Evolutionary conservation across 805 yeast species (phyloP), one percentile per base, ranked within the genome.

Genomic region (Metschnikowia shivogae): DNA sequence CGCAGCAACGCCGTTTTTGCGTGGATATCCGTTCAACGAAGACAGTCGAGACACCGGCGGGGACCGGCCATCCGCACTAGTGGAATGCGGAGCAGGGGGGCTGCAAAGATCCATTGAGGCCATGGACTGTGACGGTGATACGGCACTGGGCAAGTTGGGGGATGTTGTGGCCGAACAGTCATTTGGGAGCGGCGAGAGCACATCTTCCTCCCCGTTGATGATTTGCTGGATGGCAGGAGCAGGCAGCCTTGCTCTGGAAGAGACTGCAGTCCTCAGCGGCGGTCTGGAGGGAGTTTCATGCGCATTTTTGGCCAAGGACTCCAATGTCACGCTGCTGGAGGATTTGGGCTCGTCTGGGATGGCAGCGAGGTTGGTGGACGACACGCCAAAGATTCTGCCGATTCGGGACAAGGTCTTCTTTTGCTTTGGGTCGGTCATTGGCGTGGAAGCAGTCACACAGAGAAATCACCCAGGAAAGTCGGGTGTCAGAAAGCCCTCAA

Each of bases 371-470:
- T 55, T 55, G 13, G 61, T 46, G 26, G 54, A 49, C 52, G 57
- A 58, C 17, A 56, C 58, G 17, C 63, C 63, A 42, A 60, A 59
- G 29, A 60, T 54, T 45, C 60, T 55, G 19, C 63, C 63, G 27
- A 59, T 48, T 44, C 58, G 54, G 40, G 56, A 45, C 45, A 58
- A 52, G 29, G 60, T 57, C 45, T 52, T 55, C 40, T 57, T 59
- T 36, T 56, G 52, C 43, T 58, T 57, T 41, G 44, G 37, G 33
- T 60, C 63, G 24, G 57, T 50, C 61, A 58, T 58, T 22, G 8
- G 26, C 8, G 8, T 7, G 8, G 26, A 22, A 6, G 26, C 26
- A 3, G 26, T 22, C 26, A 22, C 24, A 22, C 26, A 22, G 26
- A 22, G 3, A 22, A 22, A 22, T 6, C 6, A 7, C 26, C 26